Conservation (phyloP, 1,139 yeast species). For the Pichia terricola region DNA sequence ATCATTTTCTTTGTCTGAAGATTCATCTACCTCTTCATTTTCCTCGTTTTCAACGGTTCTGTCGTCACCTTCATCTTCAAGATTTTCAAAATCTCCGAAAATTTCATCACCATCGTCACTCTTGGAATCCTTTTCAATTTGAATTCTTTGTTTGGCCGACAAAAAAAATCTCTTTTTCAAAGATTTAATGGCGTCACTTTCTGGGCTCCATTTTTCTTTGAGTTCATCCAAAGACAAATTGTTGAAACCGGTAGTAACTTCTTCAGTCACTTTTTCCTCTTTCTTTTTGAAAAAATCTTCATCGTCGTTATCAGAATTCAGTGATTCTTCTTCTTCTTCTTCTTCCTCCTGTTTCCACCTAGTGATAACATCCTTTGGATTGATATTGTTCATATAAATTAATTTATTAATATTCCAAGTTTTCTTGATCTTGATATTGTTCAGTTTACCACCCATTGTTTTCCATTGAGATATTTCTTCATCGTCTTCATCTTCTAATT, state of each 20-base stretch:
- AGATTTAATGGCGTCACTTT: slow-evolving; percentile 33
- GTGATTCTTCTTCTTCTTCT: slow-evolving; percentile 18
- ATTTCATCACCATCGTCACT: slow-evolving; percentile 26
- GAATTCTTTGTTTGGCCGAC: slow-evolving; percentile 46
- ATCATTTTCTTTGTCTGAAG: slow-evolving; percentile 1
- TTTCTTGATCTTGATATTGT: slow-evolving; percentile 33
- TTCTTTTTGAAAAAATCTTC: slow-evolving; percentile 64
- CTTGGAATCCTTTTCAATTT: slow-evolving; percentile 14
- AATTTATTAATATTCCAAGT: slow-evolving; percentile 76
- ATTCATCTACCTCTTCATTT: neutral
- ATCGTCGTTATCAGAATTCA: slow-evolving; percentile 37
- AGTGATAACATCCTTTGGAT: slow-evolving; percentile 63
- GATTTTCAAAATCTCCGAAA: slow-evolving; percentile 65
- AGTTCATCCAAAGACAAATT: slow-evolving; percentile 35
- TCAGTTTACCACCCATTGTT: slow-evolving; percentile 29
- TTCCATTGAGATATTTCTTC: slow-evolving; percentile 24
- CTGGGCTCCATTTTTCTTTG: slow-evolving; percentile 39
- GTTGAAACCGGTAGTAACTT: slow-evolving; percentile 21
- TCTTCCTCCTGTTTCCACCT: slow-evolving; percentile 58
- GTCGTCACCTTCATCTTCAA: slow-evolving; percentile 28
- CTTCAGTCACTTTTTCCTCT: slow-evolving; percentile 17
- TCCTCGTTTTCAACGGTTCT: slow-evolving; percentile 10
- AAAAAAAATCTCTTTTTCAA: slow-evolving; percentile 55
- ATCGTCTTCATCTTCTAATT: slow-evolving; percentile 24
- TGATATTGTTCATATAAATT: slow-evolving; percentile 65